A percentile compares a stretch with the other conserved stretches of the same genome.
Evolutionary conservation across 768 basidiomycete genomes (phyloP).

Genomic region (Polyporus arcularius): DNA sequence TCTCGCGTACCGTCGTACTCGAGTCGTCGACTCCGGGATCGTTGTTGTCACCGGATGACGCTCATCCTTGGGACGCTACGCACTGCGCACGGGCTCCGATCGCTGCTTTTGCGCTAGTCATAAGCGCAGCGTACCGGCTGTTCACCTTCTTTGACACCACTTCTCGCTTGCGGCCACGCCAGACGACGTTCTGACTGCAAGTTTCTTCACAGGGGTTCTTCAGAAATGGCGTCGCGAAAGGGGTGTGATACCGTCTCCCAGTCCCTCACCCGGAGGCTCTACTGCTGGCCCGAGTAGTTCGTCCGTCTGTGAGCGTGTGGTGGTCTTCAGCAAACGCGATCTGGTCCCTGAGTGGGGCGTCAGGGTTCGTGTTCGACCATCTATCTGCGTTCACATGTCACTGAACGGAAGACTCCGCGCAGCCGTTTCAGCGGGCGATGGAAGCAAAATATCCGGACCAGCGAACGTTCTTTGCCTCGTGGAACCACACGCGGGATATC

Average conservation of each 20-base stretch:
- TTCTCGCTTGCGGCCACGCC: neutral
- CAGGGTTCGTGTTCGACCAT: constrained; percentile 52
- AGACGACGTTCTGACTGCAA: neutral
- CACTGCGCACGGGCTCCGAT: too few species aligned
- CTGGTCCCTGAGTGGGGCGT: constrained; percentile 87
- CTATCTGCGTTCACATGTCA: constrained; percentile 4
- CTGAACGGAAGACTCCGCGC: neutral
- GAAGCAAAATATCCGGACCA: constrained; percentile 69
- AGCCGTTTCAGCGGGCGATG: constrained; percentile 82
- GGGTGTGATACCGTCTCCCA: constrained; percentile 44
- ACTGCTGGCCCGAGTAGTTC: constrained; percentile 16
- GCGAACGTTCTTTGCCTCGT: constrained; percentile 68
- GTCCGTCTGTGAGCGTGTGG: constrained; percentile 72
- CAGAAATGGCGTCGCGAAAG: constrained; percentile 70
- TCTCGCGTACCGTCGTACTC: too few species aligned
- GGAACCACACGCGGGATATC: constrained; percentile 67
- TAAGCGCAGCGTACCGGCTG: too few species aligned
- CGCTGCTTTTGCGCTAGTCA: too few species aligned
- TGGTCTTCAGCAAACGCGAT: constrained; percentile 93
- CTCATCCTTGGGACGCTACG: too few species aligned
- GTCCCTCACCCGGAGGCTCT: constrained; percentile 9
- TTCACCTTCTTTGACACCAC: too few species aligned
- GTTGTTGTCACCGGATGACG: too few species aligned
- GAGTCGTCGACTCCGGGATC: too few species aligned
- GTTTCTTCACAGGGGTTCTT: constrained; percentile 48